phyloP scores from a whole-genome alignment of 768 basidiomycete species.

The Pholiota microspora region DNA sequence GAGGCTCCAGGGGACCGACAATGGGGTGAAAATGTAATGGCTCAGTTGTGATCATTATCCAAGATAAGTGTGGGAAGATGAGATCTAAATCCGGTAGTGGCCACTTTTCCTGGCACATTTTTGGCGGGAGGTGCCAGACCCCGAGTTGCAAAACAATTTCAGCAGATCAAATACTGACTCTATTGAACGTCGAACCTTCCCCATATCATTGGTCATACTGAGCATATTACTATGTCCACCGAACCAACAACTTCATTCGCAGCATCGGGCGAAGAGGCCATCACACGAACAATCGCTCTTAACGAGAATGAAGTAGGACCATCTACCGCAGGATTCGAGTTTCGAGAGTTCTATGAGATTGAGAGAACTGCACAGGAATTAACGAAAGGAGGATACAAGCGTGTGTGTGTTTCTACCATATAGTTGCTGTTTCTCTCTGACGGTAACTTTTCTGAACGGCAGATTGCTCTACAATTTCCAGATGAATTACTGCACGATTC shows the following conservation, averaged over 20 bases:
- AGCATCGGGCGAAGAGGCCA: conserved; percentile 49
- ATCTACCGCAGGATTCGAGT: conserved; percentile 31
- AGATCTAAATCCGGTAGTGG: too few relatives aligned
- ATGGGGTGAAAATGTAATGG: too few relatives aligned
- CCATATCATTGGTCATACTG: background rate
- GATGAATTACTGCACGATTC: conserved; percentile 89
- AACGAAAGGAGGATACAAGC: conserved; percentile 58
- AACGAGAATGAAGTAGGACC: conserved; percentile 34
- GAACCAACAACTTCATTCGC: conserved; percentile 23
- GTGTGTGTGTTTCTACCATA: conserved; percentile 42
- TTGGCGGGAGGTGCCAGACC: too few relatives aligned
- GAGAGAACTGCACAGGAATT: conserved; percentile 63
- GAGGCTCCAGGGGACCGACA: too few relatives aligned
- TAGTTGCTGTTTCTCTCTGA: too few relatives aligned
- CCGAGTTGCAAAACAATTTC: too few relatives aligned
- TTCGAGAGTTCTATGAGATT: conserved; percentile 76
- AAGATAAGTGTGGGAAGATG: too few relatives aligned
- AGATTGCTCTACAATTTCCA: conserved; percentile 94
- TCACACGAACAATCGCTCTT: conserved; percentile 52
- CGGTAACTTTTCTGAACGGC: too few relatives aligned
- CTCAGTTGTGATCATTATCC: too few relatives aligned
- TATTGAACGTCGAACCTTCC: background rate
- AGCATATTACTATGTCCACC: background rate
- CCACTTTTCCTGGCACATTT: too few relatives aligned
- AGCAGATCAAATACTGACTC: background rate